phyloP scores from a whole-genome alignment of 306 rosid genomes.

The Malus sieversii region DNA sequence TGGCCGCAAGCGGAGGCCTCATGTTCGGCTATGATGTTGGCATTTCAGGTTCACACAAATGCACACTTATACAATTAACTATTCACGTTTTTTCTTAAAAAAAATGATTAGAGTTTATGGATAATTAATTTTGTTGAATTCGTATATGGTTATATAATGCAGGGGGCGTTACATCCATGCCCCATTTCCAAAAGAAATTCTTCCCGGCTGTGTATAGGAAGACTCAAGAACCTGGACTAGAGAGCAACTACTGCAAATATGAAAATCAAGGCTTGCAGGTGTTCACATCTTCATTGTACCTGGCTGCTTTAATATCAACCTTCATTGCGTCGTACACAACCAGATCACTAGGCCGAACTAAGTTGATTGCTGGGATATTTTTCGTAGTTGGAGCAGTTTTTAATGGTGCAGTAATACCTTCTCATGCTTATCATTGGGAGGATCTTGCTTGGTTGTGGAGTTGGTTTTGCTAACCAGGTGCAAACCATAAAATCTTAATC shows the following conservation, averaged over 20 bases:
- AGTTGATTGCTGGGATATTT: neutral
- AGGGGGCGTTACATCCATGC: slow-evolving; percentile 32
- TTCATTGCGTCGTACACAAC: slow-evolving; percentile 24
- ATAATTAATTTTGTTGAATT: too few relatives aligned
- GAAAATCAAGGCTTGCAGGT: slow-evolving; percentile 15
- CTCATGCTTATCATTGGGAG: neutral
- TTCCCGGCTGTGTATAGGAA: slow-evolving; percentile 16
- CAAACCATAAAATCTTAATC: neutral
- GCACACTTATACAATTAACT: too few relatives aligned
- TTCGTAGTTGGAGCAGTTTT: neutral
- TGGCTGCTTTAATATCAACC: slow-evolving; percentile 20
- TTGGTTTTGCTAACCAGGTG: slow-evolving; percentile 14
- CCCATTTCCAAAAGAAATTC: slow-evolving; percentile 14
- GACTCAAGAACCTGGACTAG: slow-evolving; percentile 3
- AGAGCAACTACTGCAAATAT: slow-evolving; percentile 29
- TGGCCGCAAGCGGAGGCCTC: slow-evolving; percentile 55
- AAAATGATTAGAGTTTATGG: too few relatives aligned
- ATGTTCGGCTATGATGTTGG: slow-evolving; percentile 66
- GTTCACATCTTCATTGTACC: slow-evolving; percentile 26
- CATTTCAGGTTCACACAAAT: slow-evolving; percentile 34
- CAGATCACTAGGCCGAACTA: slow-evolving; percentile 1
- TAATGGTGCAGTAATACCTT: slow-evolving; percentile 2
- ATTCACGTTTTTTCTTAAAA: neutral
- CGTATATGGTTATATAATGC: neutral
- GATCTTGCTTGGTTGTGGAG: neutral